phyloP scores from a whole-genome alignment of 805 yeast species.

The Brettanomyces naardenensis region DNA sequence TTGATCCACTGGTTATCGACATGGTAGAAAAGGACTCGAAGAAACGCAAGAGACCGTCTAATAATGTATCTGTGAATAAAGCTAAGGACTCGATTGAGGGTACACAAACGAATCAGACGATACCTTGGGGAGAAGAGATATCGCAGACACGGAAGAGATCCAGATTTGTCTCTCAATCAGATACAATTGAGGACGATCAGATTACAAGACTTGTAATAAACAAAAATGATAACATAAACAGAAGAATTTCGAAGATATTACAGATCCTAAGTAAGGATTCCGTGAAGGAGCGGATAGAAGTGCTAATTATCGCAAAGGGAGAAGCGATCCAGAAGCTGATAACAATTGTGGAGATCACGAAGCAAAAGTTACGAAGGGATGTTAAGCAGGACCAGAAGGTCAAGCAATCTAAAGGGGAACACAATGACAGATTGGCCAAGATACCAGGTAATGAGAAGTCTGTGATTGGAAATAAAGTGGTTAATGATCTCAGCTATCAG shows the following conservation, averaged over 20 bases:
- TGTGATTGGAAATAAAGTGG: constrained; percentile 3
- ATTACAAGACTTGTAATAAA: constrained; percentile 1
- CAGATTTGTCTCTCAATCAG: not conserved
- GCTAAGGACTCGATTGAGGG: too few relatives aligned
- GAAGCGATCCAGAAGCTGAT: constrained; percentile 23
- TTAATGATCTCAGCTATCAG: not conserved
- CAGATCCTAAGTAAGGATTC: not conserved
- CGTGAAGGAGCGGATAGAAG: constrained; percentile 6
- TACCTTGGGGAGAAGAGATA: constrained; percentile 1
- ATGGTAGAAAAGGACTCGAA: too few relatives aligned
- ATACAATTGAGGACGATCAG: not conserved
- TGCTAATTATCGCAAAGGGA: constrained; percentile 13
- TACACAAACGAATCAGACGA: not conserved
- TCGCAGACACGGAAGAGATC: not conserved
- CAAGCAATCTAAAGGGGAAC: not conserved
- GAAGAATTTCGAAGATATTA: not conserved
- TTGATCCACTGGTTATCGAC: too few relatives aligned
- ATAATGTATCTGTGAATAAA: too few relatives aligned
- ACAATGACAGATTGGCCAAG: constrained; percentile 13
- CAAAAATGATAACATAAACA: constrained; percentile 1
- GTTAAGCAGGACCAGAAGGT: too few relatives aligned
- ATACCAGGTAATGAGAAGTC: constrained; percentile 5
- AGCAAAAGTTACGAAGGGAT: constrained; percentile 15
- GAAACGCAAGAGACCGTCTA: too few relatives aligned
- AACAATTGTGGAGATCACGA: constrained; percentile 23